Percentiles rank a stretch among this genome's conserved stretches.
Evolutionary conservation across 139 green algal species (phyloP).

Genomic region (Eudorina sp.): DNA sequence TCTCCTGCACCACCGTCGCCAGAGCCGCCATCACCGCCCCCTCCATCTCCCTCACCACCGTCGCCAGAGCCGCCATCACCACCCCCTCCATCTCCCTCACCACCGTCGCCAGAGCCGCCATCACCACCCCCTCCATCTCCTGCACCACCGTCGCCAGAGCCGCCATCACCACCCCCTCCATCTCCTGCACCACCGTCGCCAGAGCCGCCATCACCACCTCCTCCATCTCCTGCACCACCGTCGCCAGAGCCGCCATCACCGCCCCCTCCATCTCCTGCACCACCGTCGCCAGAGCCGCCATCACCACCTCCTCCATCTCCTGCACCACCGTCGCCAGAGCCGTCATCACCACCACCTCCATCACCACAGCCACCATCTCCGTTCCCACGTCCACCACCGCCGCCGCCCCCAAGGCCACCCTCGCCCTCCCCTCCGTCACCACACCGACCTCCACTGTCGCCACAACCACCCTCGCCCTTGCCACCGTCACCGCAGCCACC

Average conservation of each 20-base stretch:
- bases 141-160: not conserved
- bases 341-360: not conserved
- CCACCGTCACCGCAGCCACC: too few species aligned
- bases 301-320: too few species aligned
- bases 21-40: too few species aligned
- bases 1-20: too few species aligned
- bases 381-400: not conserved
- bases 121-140: not conserved
- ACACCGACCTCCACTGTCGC: too few species aligned
- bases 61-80: too few species aligned
- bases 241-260: not conserved
- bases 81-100: not conserved
- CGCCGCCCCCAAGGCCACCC: too few species aligned
- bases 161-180: not conserved
- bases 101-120: not conserved
- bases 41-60: too few species aligned
- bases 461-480: too few species aligned
- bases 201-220: not conserved
- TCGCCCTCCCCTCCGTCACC: too few species aligned
- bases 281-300: not conserved
- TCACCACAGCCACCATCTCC: not conserved
- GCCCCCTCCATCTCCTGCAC: not conserved
- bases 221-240: not conserved
- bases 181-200: too few species aligned
- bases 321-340: not conserved